Percentiles rank a stretch among this genome's conserved stretches.
Conservation (phyloP, 73 alveolate species). For the Stentor coeruleus region DNA sequence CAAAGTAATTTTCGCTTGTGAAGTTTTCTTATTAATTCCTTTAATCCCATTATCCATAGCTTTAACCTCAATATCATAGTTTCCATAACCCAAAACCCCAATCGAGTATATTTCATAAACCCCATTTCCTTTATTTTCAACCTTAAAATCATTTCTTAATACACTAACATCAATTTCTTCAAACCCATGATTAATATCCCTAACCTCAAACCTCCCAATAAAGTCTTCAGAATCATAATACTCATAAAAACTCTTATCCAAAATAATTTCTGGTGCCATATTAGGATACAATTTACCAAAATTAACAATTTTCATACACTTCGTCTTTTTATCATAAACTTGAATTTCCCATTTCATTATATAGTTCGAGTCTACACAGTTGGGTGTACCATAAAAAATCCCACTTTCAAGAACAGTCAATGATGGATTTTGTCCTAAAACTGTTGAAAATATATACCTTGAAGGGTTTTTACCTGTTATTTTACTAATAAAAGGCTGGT, state of each 20-base stretch:
- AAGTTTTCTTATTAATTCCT: neutral
- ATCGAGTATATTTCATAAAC: neutral
- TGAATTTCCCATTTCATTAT: neutral
- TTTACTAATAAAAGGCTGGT: neutral
- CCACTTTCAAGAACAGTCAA: neutral
- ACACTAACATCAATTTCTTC: neutral
- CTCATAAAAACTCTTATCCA: neutral
- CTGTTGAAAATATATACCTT: neutral
- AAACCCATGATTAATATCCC: neutral
- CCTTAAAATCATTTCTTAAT: neutral
- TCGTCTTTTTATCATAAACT: conserved; percentile 12
- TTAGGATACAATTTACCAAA: neutral
- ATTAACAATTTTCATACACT: neutral
- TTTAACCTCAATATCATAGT: neutral
- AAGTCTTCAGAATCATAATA: neutral
- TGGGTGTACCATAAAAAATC: neutral
- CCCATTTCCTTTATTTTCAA: neutral
- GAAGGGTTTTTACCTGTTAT: neutral
- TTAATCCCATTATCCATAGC: neutral
- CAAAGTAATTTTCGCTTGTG: neutral
- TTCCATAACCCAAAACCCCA: neutral
- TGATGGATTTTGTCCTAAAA: neutral
- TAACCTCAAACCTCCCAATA: neutral
- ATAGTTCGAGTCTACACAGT: neutral
- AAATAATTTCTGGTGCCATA: neutral